Percentiles rank a stretch among this genome's conserved stretches.
Conservation (phyloP, 495 filamentous ascomycete genomes). For the Daldinia loculata region DNA sequence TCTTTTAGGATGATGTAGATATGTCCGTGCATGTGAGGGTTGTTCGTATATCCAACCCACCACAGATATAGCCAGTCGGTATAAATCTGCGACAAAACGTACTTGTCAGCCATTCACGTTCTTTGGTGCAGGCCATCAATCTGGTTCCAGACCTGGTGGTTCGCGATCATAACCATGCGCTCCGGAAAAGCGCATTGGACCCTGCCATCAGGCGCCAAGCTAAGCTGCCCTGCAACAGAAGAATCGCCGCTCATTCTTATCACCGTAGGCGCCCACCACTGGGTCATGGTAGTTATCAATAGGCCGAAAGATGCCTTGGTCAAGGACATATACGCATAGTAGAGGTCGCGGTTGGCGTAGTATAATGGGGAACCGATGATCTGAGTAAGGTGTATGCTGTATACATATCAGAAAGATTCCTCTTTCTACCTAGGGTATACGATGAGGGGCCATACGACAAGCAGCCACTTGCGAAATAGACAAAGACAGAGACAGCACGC, state of each 20-base stretch:
- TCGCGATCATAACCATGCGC: constrained; percentile 80
- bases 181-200: constrained; percentile 79
- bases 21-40: constrained; percentile 76
- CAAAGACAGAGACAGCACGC: constrained; percentile 67
- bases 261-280: constrained; percentile 81
- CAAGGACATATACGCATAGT: constrained; percentile 79
- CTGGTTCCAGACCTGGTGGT: constrained; percentile 70
- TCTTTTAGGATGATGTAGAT: constrained; percentile 88
- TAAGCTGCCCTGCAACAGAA: constrained; percentile 73
- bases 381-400: constrained; percentile 71
- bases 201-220: constrained; percentile 68
- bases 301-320: constrained; percentile 81
- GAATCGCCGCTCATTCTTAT: constrained; percentile 80
- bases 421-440: background rate
- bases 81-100: constrained; percentile 65
- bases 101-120: constrained; percentile 20
- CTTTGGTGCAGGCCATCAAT: constrained; percentile 1
- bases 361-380: constrained; percentile 75
- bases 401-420: constrained; percentile 19
- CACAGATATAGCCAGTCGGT: constrained; percentile 90
- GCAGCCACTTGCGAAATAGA: constrained; percentile 71
- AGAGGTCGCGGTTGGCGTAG: constrained; percentile 71
- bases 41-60: constrained; percentile 82
- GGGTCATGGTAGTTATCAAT: constrained; percentile 75
- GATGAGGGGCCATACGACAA: constrained; percentile 50